Evolutionary conservation across 1,284 basidiomycete genomes (phyloP), one percentile per base, ranked within the genome.

Genomic region (Fomitopsis palustris): DNA sequence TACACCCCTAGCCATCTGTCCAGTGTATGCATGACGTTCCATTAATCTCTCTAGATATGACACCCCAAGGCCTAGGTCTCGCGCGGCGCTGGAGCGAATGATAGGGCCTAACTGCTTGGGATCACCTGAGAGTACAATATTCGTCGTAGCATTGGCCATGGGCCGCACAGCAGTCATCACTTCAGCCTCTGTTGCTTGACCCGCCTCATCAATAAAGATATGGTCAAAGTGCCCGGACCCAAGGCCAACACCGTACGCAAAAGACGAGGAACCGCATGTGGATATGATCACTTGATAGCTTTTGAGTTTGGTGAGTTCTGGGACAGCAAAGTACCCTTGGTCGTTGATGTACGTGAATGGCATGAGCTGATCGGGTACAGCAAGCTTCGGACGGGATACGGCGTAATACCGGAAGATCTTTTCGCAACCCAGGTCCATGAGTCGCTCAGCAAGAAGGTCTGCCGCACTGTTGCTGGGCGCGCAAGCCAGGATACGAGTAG

Each of bases 151-250:
- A 45, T 73, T 69, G 0, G 78, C 79, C 54, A 81, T 71, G 3
- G 76, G 77, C 72, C 79, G 80, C 63, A 86, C 76, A 0, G 82
- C 74, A 1, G 84, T 75, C 74, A 85, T 81, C 10, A 77, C 71
- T 61, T 86, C 83, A 0, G 83, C 81, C 63, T 87, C 85, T 14
- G 77, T 80, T 0, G 83, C 84, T 62, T 88, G 85, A 0, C 83
- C 86, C 4, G 85, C 85, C 63, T 88, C 86, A 65, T 88, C 86
- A 8, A 86, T 71, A 64, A 88, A 85, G n/a, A 88, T 84, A 59
- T 86, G 81, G 1, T 72, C 77, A 65, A 82, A 88, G 69, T 87
- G 84, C 0, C 84, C 85, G 4, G 78, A 74, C 0, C 77, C 69
- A 49, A 87, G 76, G 0, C 85, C 86, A 33, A 87, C 77, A 0